phyloP scores from a whole-genome alignment of 495 filamentous ascomycete species.

The Trichocladium antarcticum region DNA sequence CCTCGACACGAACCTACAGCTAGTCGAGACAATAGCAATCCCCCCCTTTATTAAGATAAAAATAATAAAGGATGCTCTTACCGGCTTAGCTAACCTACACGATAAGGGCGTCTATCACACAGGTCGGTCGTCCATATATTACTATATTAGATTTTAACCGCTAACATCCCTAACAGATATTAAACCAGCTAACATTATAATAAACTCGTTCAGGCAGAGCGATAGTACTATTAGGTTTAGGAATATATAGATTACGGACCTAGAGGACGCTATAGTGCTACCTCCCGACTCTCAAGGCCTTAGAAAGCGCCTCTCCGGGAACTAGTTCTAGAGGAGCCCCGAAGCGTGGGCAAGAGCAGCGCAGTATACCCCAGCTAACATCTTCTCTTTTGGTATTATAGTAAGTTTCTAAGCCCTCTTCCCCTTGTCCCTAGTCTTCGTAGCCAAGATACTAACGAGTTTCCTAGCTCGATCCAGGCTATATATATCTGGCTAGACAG shows the following conservation, averaged over 20 bases:
- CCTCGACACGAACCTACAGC: neutral
- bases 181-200: constrained; percentile 5
- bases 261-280: constrained; percentile 1
- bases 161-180: constrained; percentile 1
- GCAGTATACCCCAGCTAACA: constrained; percentile 3
- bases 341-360: constrained; percentile 5
- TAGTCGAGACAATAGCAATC: neutral
- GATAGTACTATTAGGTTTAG: neutral
- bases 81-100: constrained; percentile 1
- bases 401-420: neutral
- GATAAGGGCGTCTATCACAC: constrained; percentile 5
- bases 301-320: constrained; percentile 1
- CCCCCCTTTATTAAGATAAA: neutral
- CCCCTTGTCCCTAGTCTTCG: neutral
- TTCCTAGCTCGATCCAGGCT: neutral
- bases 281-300: constrained; percentile 3
- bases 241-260: neutral
- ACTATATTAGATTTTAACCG: neutral
- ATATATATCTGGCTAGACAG: constrained; percentile 2
- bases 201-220: neutral
- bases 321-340: constrained; percentile 6
- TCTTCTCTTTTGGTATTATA: constrained; percentile 3
- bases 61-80: constrained; percentile 1
- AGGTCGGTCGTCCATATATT: neutral
- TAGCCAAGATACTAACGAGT: neutral